Evolutionary conservation across 164 flowering plant genomes (phyloP).

Genomic region (grape (Vitis vinifera)): DNA sequence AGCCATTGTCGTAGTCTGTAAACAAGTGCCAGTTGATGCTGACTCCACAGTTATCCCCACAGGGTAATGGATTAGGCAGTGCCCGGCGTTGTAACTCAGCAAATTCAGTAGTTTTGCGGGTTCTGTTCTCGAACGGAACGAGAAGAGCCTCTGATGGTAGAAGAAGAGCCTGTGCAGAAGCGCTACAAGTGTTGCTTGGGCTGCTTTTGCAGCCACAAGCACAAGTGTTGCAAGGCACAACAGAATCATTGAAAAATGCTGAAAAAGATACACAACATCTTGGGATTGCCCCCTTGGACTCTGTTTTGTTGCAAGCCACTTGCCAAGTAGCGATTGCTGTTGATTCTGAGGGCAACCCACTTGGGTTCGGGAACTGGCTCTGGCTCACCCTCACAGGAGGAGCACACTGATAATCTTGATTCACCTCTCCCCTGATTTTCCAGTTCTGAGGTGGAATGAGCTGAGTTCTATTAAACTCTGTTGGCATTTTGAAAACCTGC

Average conservation of each 20-base stretch:
- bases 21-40: slow-evolving; percentile 63
- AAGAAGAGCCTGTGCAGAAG: slow-evolving; percentile 35
- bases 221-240: slow-evolving; percentile 55
- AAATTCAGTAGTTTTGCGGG: slow-evolving; percentile 31
- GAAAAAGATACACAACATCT: slow-evolving; percentile 47
- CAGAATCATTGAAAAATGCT: slow-evolving; percentile 40
- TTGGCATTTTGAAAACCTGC: slow-evolving; percentile 64
- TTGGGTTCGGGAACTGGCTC: slow-evolving; percentile 44
- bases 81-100: slow-evolving; percentile 26
- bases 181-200: slow-evolving; percentile 36
- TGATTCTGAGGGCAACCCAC: slow-evolving; percentile 29
- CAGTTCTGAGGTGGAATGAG: slow-evolving; percentile 52
- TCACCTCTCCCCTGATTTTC: slow-evolving; percentile 46
- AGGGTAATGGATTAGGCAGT: slow-evolving; percentile 46
- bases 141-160: slow-evolving; percentile 47
- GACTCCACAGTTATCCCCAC: slow-evolving; percentile 62
- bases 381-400: slow-evolving; percentile 55
- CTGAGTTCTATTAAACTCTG: slow-evolving; percentile 43
- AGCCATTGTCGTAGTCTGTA: slow-evolving; percentile 46
- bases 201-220: slow-evolving; percentile 53
- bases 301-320: slow-evolving; percentile 44
- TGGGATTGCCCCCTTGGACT: slow-evolving; percentile 25
- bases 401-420: slow-evolving; percentile 50
- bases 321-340: slow-evolving; percentile 50
- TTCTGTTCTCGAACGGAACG: slow-evolving; percentile 60